phyloP scores from a whole-genome alignment of 148 eudicot species.

The Vaccinium darrowii region DNA sequence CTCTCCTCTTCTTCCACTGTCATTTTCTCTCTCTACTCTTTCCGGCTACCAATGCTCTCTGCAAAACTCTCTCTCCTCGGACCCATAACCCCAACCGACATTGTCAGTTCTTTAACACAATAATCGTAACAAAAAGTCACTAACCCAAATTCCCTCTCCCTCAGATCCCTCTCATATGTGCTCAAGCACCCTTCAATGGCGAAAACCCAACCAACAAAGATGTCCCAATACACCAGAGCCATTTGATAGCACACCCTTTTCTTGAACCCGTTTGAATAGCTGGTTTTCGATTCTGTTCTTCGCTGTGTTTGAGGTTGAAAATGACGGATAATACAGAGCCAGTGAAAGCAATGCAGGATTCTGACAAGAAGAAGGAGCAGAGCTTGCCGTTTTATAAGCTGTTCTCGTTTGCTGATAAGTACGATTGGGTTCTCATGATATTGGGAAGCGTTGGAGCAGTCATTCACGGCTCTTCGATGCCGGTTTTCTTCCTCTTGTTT shows the following conservation, averaged over 20 bases:
- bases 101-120: conserved; percentile 15
- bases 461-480: conserved; percentile 97
- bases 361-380: conserved; percentile 92
- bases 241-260: too few relatives aligned
- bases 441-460: conserved; percentile 77
- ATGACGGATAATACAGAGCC: conserved; percentile 51
- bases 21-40: conserved; percentile 1
- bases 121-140: neutral
- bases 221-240: neutral
- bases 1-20: neutral
- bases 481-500: conserved; percentile 83
- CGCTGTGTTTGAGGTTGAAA: neutral
- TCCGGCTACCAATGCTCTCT: conserved; percentile 9
- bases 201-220: neutral
- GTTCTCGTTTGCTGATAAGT: conserved; percentile 81
- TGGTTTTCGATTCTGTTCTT: neutral
- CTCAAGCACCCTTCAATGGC: neutral
- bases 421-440: conserved; percentile 61
- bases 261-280: neutral
- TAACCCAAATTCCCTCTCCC: neutral
- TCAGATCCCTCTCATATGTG: conserved; percentile 10
- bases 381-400: conserved; percentile 79
- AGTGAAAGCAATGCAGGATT: conserved; percentile 55
- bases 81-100: conserved; percentile 6
- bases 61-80: neutral